These are phyloP conservation scores for Hyaloscypha variabilis DNA, from an alignment of 495 filamentous ascomycete species.

Conservation along the genomic window DNA sequence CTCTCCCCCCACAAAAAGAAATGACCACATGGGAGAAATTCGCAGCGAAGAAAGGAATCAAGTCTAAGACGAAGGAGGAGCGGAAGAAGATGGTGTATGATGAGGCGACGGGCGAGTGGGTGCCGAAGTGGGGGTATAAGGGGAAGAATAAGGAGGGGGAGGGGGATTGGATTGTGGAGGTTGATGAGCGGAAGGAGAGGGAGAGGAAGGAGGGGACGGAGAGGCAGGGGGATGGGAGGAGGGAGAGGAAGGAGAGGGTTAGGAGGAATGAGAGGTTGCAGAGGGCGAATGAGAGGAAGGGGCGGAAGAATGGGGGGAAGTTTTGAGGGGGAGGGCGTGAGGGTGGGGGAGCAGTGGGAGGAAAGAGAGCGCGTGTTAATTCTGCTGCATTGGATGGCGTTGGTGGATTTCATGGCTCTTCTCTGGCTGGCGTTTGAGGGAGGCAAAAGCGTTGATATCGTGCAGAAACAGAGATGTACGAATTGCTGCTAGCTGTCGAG, in stretches of 20 bases:
- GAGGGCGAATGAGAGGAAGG: constrained; percentile 66
- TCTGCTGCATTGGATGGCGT: constrained; percentile 13
- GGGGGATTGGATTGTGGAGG: constrained; percentile 85
- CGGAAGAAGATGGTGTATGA: constrained; percentile 77
- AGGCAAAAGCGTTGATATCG: background rate
- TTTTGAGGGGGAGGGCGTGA: background rate
- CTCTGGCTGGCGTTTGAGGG: background rate
- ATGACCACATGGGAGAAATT: constrained; percentile 95
- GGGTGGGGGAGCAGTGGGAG: background rate
- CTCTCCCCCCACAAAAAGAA: constrained; percentile 74
- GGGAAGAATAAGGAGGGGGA: constrained; percentile 84
- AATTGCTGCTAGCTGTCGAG: no score
- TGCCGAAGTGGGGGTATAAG: constrained; percentile 92
- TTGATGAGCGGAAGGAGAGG: constrained; percentile 74
- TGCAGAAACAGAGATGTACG: no score
- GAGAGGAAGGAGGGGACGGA: constrained; percentile 60
- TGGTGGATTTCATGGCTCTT: background rate
- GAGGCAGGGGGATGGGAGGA: constrained; percentile 62
- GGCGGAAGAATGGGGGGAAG: constrained; percentile 39
- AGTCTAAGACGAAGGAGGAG: constrained; percentile 69
- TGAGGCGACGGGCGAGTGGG: constrained; percentile 84
- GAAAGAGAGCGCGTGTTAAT: background rate
- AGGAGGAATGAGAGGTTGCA: constrained; percentile 71
- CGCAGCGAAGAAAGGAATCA: constrained; percentile 93
- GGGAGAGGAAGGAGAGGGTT: constrained; percentile 64